Base-by-base conservation (phyloP, 2,329 filamentous ascomycete species). In the Arthrobotrys pseudoclavata region DNA sequence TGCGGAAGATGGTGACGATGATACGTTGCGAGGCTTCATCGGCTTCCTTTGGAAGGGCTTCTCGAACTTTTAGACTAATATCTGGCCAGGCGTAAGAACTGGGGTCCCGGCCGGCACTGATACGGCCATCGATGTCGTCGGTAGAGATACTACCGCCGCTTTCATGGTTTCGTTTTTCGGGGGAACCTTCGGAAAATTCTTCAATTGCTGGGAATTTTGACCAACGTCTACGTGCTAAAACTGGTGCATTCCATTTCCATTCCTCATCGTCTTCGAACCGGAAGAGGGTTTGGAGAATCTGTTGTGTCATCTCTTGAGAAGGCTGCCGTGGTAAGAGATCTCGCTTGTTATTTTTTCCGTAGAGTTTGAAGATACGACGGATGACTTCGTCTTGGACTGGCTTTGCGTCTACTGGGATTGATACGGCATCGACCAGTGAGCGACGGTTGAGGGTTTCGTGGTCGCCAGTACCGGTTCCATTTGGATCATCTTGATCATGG, bases 1-100 rank as follows among this genome's bases (percentile, higher is more conserved):
- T 60, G 12, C 55, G 55, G 34, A 60, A 60, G n/a, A 60, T 60
- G n/a, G 55, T 60, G 18, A 60, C 55, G 18, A 60, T 60, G 55
- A 60, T 60, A 42, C 55, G 55, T 26, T 60, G 55, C 2, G 55
- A 60, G 37, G 42, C 20, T 24, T 24, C 20, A 7, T 60, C 55
- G 12, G 55, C 55, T 42, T 42, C 55, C 15, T 24, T 40, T 15
- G 55, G 55, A 10, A 60, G 55, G 12, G 22, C 34, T 42, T 60
- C 55, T n/a, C 55, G 31, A 26, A 60, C 55, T 24, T 60, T 60
- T 9, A 60, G 24, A 13, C 31, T 60, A 13, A 60, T 60, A 24
- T 60, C 55, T n/a, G 55, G 55, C 55, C 55, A 60, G 42, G 24
- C 55, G 34, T 60, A 60, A 12, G n/a, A 18, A 26, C 2, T 15